phyloP scores from a whole-genome alignment of 768 basidiomycete genomes.

The Fomitopsis pulvina region DNA sequence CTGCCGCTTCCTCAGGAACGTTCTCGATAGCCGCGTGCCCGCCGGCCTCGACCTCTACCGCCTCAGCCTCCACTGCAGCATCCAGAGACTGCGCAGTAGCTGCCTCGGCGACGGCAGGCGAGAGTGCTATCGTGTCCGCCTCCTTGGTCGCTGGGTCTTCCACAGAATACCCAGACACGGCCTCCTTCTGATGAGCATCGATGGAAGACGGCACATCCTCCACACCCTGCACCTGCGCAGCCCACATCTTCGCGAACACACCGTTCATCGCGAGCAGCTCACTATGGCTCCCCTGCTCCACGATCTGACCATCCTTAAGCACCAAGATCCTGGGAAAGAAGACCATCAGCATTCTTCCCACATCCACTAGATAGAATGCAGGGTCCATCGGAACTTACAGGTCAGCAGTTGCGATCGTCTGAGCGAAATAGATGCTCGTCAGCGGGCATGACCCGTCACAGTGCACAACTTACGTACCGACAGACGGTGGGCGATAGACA shows the following conservation, averaged over 20 bases:
- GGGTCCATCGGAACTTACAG: constrained; percentile 26
- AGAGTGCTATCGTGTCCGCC: constrained; percentile 2
- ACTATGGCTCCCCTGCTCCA: constrained; percentile 75
- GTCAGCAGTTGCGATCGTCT: constrained; percentile 52
- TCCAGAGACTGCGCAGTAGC: constrained; percentile 5
- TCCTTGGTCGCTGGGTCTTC: constrained; percentile 14
- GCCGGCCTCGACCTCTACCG: constrained; percentile 8
- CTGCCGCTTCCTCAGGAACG: constrained; percentile 6
- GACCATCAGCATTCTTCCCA: not conserved
- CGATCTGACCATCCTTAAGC: constrained; percentile 82
- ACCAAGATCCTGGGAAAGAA: constrained; percentile 66
- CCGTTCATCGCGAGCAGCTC: constrained; percentile 70
- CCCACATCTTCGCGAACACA: constrained; percentile 84
- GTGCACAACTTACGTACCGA: constrained; percentile 43
- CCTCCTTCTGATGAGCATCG: constrained; percentile 27
- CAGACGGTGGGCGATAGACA: constrained; percentile 76
- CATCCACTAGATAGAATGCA: not conserved
- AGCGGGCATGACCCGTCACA: not conserved
- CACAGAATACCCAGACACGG: constrained; percentile 39
- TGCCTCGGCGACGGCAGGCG: constrained; percentile 7
- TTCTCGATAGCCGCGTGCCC: constrained; percentile 6
- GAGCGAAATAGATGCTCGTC: constrained; percentile 1
- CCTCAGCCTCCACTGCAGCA: constrained; percentile 11
- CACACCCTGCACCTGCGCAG: constrained; percentile 67
- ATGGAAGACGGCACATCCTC: constrained; percentile 40